Base-by-base conservation (phyloP, 2,329 filamentous ascomycete genomes). In the Myrmaecium sp. region DNA sequence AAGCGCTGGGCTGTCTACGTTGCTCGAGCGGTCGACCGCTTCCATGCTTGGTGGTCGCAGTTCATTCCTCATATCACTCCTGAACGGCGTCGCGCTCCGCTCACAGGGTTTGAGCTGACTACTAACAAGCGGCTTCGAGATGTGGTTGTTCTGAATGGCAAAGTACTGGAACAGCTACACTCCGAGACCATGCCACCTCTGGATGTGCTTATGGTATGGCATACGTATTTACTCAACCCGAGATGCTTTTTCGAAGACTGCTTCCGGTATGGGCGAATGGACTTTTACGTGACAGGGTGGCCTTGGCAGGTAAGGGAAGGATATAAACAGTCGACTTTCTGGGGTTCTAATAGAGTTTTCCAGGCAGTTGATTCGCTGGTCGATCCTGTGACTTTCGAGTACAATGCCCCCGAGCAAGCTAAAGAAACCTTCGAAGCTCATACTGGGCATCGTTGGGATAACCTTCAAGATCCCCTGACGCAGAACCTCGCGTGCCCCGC, bases 161-260 rank as follows among this genome's bases (percentile, higher is more conserved):
- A n/a, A n/a, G n/a, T n/a, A n/a, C n/a, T n/a, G n/a, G n/a, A n/a
- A n/a, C 4, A 8, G 4, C 6, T 11, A n/a, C 27, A 20, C 10
- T 16, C 29, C 14, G 25, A 21, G 2, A 21, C 33, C 8, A 10
- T 28, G 13, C 39, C 37, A 19, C 47, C 52, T 10, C 12, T 47
- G 60, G 78, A 84, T 49, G 67, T 84, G 1, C 49, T 83, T 12
- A 78, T 84, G 74, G 71, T 84, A 0, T 79, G 74, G 72, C 79
- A 86, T 46, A 57, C 75, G 0, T 78, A 80, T 41, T 74, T 80
- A 67, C 64, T 86, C 3, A 84, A 83, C 37, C 79, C 79, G 0
- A 60, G 74, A 21, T 58, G 56, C n/a, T 84, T 73, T 42, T 62
- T 82, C 4, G 76, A 84, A 40, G 79, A 86, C 43, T 72, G 70